A percentile compares a stretch with the other conserved stretches of the same genome.
These are phyloP conservation scores for Thecamonas trahens DNA, from an alignment of 78 protist genomes.

Conservation along the genomic window DNA sequence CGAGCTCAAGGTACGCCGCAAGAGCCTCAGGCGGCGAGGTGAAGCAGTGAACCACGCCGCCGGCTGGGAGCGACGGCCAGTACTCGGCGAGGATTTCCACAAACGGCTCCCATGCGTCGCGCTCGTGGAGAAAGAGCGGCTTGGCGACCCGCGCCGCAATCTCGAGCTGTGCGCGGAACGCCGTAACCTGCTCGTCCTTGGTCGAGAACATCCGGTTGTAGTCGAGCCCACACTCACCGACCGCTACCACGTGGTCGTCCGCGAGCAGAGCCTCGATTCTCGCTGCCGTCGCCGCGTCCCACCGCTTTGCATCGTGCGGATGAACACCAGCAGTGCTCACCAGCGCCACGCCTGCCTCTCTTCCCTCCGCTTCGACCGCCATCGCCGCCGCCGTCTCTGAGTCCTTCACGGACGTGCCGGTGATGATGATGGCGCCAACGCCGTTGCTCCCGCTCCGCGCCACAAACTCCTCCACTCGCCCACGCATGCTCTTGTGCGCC, in stretches of 20 bases:
- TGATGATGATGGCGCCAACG: neutral
- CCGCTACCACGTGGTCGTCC: neutral
- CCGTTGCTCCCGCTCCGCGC: too few species aligned
- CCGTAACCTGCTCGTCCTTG: neutral
- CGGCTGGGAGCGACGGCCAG: neutral
- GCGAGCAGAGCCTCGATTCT: neutral
- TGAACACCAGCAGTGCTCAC: neutral
- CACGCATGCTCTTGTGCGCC: neutral
- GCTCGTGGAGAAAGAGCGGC: constrained; percentile 4
- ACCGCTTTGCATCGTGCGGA: neutral
- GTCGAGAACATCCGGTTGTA: neutral
- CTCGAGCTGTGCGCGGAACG: neutral
- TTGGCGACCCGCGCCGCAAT: neutral
- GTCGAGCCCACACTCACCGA: constrained; percentile 2
- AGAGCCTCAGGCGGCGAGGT: neutral
- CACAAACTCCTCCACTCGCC: too few species aligned
- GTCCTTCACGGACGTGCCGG: neutral
- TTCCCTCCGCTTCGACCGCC: neutral
- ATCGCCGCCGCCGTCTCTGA: neutral
- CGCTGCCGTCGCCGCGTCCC: neutral
- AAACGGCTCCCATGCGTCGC: neutral
- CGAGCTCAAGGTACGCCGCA: neutral
- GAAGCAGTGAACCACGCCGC: constrained; percentile 1
- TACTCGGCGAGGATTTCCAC: neutral
- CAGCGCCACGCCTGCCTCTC: too few species aligned